Base-by-base conservation (phyloP, 139 green algal species). In the Chlorella sp. region DNA sequence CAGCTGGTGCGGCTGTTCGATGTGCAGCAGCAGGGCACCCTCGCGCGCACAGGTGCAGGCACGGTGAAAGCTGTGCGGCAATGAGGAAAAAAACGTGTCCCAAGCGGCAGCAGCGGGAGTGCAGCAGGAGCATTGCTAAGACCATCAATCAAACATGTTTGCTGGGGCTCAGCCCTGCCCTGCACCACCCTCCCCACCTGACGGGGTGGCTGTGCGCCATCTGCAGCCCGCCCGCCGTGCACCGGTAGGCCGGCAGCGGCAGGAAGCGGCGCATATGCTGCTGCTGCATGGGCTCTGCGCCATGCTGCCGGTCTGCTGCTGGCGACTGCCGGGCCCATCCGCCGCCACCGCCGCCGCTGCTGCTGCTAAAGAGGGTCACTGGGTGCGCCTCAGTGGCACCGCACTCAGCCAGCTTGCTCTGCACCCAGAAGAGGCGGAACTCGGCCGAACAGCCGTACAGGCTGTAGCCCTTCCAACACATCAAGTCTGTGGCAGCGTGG, bases 391-490 rank as follows among this genome's bases (percentile, higher is more conserved):
- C 65, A 30, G 76, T 82, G 60, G 82, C 55, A 34, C 71, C 87
- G 7, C 41, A 82, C 88, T 97, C 92, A 9, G 74, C 81, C 32
- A 98, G 85, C 85, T 96, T 96, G 60, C 62, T 71, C 5, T 84
- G 41, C 30, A 94, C 74, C 95, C 95, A 98, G 65, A 91, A 97
- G 25, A 93, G 64, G 1, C 97, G 84, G 82, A 98, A 99, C 90
- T 98, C 95, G 26, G 93, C 87, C 2, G 89, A 85, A 73, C 95
- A 98, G 80, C 96, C 92, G 64, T 94, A 93, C 71, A 99, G 75
- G 9, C 83, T 86, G 71, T 96, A 92, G 26, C 97, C 95, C 9
- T 93, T 91, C 97, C 97, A 99, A 72, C 85, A 92, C 89, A 99
- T 90, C 47, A 98, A 81, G 87, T 99, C 97, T 85, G 73, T 34